Evolutionary conservation across 805 yeast species (phyloP).

Genomic region (Ogataea glucozyma): DNA sequence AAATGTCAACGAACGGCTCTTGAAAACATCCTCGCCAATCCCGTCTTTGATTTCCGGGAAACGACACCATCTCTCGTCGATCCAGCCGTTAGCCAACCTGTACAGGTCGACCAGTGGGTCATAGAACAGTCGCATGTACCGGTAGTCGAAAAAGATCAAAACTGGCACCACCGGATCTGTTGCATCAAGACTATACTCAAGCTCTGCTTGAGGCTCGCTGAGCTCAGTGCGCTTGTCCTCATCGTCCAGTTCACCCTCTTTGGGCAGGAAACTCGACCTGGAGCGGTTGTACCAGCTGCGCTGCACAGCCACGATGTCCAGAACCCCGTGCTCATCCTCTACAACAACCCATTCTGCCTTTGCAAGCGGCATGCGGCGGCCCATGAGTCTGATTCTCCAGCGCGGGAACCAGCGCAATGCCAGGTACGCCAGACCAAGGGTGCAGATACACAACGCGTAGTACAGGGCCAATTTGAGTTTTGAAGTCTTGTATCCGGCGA

Average conservation of each 20-base stretch:
- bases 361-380: slow-evolving; percentile 67
- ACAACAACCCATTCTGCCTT: slow-evolving; percentile 89
- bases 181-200: slow-evolving; percentile 30
- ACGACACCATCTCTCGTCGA: slow-evolving; percentile 74
- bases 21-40: slow-evolving; percentile 64
- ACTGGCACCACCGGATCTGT: slow-evolving; percentile 69
- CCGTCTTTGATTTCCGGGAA: slow-evolving; percentile 62
- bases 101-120: slow-evolving; percentile 87
- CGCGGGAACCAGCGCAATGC: slow-evolving; percentile 85
- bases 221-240: slow-evolving; percentile 30
- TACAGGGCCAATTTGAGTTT: slow-evolving; percentile 47
- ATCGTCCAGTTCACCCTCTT: slow-evolving; percentile 16
- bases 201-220: slow-evolving; percentile 22
- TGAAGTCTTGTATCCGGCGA: slow-evolving; percentile 81
- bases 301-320: slow-evolving; percentile 57
- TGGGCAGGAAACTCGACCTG: slow-evolving; percentile 63
- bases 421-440: slow-evolving; percentile 75
- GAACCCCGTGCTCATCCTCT: slow-evolving; percentile 91
- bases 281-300: slow-evolving; percentile 69
- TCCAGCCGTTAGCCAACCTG: slow-evolving; percentile 84
- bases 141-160: slow-evolving; percentile 70
- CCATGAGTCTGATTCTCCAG: slow-evolving; percentile 66
- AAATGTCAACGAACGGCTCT: slow-evolving; percentile 71
- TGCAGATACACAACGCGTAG: slow-evolving; percentile 51
- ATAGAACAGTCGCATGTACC: slow-evolving; percentile 81